A percentile compares a stretch with the other conserved stretches of the same genome.
phyloP scores from a whole-genome alignment of 257 asterid genomes.

The Fraxinus quadrangulata region DNA sequence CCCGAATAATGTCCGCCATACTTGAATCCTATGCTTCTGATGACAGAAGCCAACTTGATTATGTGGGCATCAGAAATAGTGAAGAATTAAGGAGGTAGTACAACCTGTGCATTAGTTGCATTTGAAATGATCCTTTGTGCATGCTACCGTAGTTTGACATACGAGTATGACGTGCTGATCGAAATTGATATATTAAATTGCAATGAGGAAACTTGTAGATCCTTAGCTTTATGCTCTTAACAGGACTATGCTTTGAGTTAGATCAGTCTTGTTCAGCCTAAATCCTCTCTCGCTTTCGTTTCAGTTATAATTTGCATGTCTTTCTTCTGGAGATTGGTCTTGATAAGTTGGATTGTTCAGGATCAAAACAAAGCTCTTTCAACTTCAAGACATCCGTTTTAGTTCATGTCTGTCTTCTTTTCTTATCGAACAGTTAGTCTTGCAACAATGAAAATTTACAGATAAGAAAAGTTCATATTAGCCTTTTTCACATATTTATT shows the following conservation, averaged over 20 bases:
- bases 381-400: background rate
- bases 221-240: background rate
- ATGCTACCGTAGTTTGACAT: background rate
- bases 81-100: conserved; percentile 91
- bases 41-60: conserved; percentile 66
- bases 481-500: background rate
- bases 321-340: background rate
- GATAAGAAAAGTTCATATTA: background rate
- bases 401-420: background rate
- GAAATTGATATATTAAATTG: background rate
- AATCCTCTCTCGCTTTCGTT: background rate
- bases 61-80: conserved; percentile 77
- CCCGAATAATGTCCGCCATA: conserved; percentile 77
- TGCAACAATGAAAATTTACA: background rate
- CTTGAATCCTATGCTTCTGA: conserved; percentile 80
- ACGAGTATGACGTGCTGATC: background rate
- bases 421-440: background rate
- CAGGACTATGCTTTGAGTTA: background rate
- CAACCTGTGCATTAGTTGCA: background rate
- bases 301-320: background rate
- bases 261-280: background rate
- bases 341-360: background rate
- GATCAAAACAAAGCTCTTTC: background rate
- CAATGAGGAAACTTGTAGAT: background rate
- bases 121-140: background rate